These are phyloP conservation scores for Termitomyces heimii DNA, from an alignment of 768 basidiomycete genomes.

Conservation along the genomic window DNA sequence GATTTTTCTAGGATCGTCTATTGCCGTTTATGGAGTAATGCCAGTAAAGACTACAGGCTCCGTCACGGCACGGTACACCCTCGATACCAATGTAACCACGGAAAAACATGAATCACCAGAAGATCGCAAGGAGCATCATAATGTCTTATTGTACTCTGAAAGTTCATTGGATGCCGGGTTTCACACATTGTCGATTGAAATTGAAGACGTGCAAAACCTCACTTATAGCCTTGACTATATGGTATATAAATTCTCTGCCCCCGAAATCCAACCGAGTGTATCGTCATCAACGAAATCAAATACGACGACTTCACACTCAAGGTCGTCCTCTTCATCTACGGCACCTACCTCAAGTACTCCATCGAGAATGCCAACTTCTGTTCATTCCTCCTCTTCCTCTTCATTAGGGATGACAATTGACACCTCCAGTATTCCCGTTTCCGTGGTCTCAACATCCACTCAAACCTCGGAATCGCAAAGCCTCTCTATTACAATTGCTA, in stretches of 20 bases:
- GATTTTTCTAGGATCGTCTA: not conserved
- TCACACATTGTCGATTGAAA: not conserved
- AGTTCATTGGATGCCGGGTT: not conserved
- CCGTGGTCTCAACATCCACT: not conserved
- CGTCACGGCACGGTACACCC: not conserved
- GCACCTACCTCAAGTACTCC: too few relatives aligned
- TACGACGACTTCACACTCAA: not conserved
- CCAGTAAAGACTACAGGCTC: not conserved
- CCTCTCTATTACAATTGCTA: not conserved
- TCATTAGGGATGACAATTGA: not conserved
- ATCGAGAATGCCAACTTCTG: not conserved
- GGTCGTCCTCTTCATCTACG: not conserved
- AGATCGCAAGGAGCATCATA: not conserved
- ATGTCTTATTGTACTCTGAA: not conserved
- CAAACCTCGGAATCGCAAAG: not conserved
- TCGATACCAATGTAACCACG: not conserved
- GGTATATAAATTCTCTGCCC: not conserved
- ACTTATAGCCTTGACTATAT: not conserved
- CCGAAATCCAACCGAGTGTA: not conserved
- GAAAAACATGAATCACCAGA: not conserved
- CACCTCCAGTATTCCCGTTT: not conserved
- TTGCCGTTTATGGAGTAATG: not conserved
- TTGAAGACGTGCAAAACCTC: not conserved
- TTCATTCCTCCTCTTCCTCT: not conserved
- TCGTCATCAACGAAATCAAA: accelerated